Evolutionary conservation across 352 stramenopile species (phyloP).

Genomic region (Globisporangium ultimum): DNA sequence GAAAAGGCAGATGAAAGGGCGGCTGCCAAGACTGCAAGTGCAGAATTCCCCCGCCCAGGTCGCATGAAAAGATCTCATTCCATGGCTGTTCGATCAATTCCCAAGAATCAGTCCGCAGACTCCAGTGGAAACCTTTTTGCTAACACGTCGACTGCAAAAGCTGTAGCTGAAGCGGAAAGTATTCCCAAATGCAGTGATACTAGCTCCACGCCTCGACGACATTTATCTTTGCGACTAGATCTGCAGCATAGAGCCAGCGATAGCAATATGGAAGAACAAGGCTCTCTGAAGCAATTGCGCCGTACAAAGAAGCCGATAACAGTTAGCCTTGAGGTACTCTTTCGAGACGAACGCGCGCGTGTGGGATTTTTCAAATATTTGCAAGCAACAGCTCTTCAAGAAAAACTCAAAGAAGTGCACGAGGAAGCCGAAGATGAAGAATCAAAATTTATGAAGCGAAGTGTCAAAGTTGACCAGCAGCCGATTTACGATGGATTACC

Average conservation of each 20-base stretch:
- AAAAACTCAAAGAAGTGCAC: conserved; percentile 24
- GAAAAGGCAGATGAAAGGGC: background rate
- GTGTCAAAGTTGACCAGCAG: conserved; percentile 26
- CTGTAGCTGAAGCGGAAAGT: background rate
- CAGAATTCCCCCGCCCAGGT: background rate
- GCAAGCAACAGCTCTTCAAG: conserved; percentile 28
- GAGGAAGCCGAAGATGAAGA: conserved; percentile 8
- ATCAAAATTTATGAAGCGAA: conserved; percentile 5
- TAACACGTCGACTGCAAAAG: background rate
- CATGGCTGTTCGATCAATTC: too few relatives aligned
- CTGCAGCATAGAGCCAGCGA: conserved; percentile 22
- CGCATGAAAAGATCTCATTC: conserved; percentile 9
- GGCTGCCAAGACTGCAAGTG: background rate
- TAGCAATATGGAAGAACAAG: background rate
- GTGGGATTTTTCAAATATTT: conserved; percentile 60
- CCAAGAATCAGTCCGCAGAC: too few relatives aligned
- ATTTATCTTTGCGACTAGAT: conserved; percentile 12
- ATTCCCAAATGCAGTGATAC: background rate
- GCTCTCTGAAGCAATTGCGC: conserved; percentile 1
- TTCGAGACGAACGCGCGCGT: conserved; percentile 51
- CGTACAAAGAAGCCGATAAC: conserved; percentile 29
- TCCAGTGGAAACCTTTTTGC: background rate
- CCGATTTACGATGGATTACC: conserved; percentile 36
- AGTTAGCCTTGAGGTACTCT: conserved; percentile 46
- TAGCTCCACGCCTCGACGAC: background rate